Percentiles rank a stretch among this genome's conserved stretches.
Evolutionary conservation across 2,329 filamentous ascomycete genomes (phyloP).

Genomic region (Arthrinium puccinioides): DNA sequence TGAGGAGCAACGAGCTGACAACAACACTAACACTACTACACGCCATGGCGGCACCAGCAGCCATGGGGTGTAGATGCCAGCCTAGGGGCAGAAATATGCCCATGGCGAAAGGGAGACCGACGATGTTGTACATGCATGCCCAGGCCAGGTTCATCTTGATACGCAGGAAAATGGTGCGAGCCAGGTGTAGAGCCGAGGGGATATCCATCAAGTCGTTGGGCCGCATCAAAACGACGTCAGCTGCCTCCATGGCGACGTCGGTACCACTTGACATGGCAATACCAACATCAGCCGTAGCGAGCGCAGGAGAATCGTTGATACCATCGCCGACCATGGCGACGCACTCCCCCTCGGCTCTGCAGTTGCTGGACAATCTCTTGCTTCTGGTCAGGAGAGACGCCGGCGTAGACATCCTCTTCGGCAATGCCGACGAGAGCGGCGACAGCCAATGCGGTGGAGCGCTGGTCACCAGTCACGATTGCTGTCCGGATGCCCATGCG

Average conservation of each 20-base stretch:
- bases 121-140: conserved; percentile 87
- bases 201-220: conserved; percentile 88
- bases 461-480: conserved; percentile 91
- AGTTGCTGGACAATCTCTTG: conserved; percentile 75
- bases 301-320: conserved; percentile 94
- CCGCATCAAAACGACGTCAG: conserved; percentile 92
- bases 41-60: conserved; percentile 91
- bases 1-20: conserved; percentile 72
- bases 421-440: conserved; percentile 77
- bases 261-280: conserved; percentile 91
- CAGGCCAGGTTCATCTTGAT: conserved; percentile 92
- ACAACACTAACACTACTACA: conserved; percentile 87
- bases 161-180: conserved; percentile 76
- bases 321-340: conserved; percentile 98
- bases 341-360: conserved; percentile 63
- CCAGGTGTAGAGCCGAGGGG: conserved; percentile 76
- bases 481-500: conserved; percentile 80
- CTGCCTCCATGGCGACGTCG: conserved; percentile 96
- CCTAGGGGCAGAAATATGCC: conserved; percentile 84
- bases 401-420: conserved; percentile 68
- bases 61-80: conserved; percentile 83
- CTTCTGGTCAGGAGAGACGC: conserved; percentile 88
- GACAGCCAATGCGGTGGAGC: conserved; percentile 75
- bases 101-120: conserved; percentile 95
- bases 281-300: conserved; percentile 86